Evolutionary conservation across 1,284 basidiomycete species (phyloP), one percentile per base, ranked within the genome.

Genomic region (Trichosporon ovoides): DNA sequence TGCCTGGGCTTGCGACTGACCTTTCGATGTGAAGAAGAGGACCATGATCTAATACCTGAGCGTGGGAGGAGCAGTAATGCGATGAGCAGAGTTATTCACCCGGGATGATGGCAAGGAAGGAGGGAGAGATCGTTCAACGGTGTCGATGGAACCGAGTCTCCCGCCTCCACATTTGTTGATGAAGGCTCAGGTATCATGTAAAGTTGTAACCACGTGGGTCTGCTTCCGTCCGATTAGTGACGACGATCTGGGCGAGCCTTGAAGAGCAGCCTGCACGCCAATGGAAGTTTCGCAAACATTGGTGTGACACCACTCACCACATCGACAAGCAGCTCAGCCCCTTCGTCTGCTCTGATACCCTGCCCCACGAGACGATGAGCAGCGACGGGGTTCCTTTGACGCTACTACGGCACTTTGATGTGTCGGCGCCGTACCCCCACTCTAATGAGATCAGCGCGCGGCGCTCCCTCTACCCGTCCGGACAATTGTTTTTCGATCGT

Each of bases 21-120:
- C 78, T 56, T 71, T 80, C 5, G 82, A 83, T 6, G 79, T 80
- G 70, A 81, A 84, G 75, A 82, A 83, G 35, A 83, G 71, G 37
- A 83, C 82, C 83, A 83, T 84, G 52, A 2, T 46, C 7, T 11
- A 24, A 9, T 10, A 24, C 28, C 20, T 36, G 20, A 7, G 49
- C 34, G 28, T 9, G 9, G n/a, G 28, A 31, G 28, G 9, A 31
- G 28, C 28, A 9, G 28, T 18, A 37, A 16, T 37, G 7, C 36
- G 36, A 20, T 20, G 14, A 51, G 33, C 28, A 18, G 4, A 18
- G 14, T 40, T n/a, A 7, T 53, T n/a, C 2, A 35, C 2, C 18
- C 34, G 7, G 13, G 34, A 35, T 14, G 35, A 37, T 12, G 11
- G 11, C 35, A 5, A 4, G 35, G 35, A 13, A n/a, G 43, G 16